Evolutionary conservation across 306 rosid species (phyloP), one percentile per base, ranked within the genome.

Genomic region (Quercus berberidifolia): DNA sequence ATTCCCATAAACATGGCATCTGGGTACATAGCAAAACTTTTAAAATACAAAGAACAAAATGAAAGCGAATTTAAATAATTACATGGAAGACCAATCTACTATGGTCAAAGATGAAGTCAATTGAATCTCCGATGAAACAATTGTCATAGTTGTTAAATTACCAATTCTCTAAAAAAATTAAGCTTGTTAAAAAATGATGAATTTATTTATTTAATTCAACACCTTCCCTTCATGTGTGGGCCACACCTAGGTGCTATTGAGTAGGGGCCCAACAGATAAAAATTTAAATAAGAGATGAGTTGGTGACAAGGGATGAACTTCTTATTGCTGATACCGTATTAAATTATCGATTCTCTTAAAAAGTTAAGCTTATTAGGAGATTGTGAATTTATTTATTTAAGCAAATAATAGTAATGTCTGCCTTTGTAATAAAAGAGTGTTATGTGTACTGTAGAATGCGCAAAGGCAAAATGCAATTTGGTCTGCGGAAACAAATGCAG

Each of bases 101-200:
- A 18, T 94, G 96, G 49, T 98, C 97, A 82, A 95, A 95, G 79
- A 95, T 95, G 88, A 95, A 95, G 77, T 95, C 99, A 19, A 95
- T 89, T 4, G 97, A 95, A 65, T 98, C 93, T 89, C 87, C 93
- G 76, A 95, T 87, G 88, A 91, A 93, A 75, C 93, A 90, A 1
- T 38, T 7, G 10, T 38, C 11, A 38, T 38, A 7, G 46, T 38
- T 7, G 11, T 38, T 8, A 38, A 38, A 38, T 38, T 6, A 38
- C 1, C 10, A 38, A 38, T 38, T 38, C 11, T 38, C 1, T 38
- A 38, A 7, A 38, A 38, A 7, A 7, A 1, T 38, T 38, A 38
- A 38, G 3, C 2, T 8, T 2, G 3, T 38, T 1, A 38, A 38
- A 38, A 38, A 38, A 38, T 38, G 11, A 38, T 7, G 10, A 7